Evolutionary conservation across 2,329 filamentous ascomycete genomes (phyloP).

Genomic region (Cladosporium sp.): DNA sequence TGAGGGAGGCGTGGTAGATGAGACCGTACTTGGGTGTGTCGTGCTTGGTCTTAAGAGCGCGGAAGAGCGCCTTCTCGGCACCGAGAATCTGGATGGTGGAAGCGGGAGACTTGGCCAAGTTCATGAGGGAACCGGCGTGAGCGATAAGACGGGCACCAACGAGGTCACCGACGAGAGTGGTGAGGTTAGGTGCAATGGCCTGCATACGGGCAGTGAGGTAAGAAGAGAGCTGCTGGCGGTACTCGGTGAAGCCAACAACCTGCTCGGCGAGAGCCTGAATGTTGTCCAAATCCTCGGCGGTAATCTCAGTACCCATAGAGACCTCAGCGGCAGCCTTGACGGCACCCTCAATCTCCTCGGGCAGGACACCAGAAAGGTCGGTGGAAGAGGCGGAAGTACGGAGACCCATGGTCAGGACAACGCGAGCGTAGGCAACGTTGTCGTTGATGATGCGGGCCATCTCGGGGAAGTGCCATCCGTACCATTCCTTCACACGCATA

Average conservation of each 20-base stretch:
- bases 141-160: constrained; percentile 94
- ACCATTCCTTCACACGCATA: constrained; percentile 99
- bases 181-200: constrained; percentile 94
- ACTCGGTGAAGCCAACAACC: constrained; percentile 88
- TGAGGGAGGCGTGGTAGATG: constrained; percentile 88
- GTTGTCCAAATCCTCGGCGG: constrained; percentile 86
- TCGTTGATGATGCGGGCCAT: constrained; percentile 96
- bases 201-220: constrained; percentile 94
- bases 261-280: constrained; percentile 90
- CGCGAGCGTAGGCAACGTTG: constrained; percentile 88
- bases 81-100: constrained; percentile 97
- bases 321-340: constrained; percentile 95
- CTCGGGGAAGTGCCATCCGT: constrained; percentile 99
- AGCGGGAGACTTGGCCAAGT: constrained; percentile 89
- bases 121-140: constrained; percentile 91
- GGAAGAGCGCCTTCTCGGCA: constrained; percentile 98
- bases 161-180: constrained; percentile 86
- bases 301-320: constrained; percentile 98
- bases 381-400: constrained; percentile 74
- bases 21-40: constrained; percentile 98
- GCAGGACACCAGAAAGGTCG: constrained; percentile 85
- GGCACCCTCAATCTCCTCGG: constrained; percentile 89
- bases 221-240: constrained; percentile 80
- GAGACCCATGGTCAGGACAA: constrained; percentile 88
- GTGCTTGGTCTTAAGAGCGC: constrained; percentile 98